A percentile compares a stretch with the other conserved stretches of the same genome.
phyloP scores from a whole-genome alignment of 306 rosid genomes.

The Casuarina cunninghamiana region DNA sequence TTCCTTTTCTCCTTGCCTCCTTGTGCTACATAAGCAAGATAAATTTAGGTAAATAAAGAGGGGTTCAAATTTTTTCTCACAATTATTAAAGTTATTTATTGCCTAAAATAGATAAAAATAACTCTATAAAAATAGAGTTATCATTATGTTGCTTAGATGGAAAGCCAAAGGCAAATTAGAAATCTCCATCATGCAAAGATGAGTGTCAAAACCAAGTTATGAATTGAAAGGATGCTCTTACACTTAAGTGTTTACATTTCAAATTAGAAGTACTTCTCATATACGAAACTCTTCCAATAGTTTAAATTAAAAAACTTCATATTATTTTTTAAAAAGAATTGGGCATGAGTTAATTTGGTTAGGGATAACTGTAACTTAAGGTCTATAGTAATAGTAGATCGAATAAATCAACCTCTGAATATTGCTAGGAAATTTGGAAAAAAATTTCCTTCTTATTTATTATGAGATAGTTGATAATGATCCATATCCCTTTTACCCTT shows the following conservation, averaged over 20 bases:
- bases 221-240: background rate
- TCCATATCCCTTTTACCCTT: background rate
- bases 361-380: background rate
- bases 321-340: background rate
- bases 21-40: too few relatives aligned
- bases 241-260: background rate
- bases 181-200: background rate
- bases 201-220: background rate
- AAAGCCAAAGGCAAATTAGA: too few relatives aligned
- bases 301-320: background rate
- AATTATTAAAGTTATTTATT: too few relatives aligned
- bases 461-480: constrained; percentile 23
- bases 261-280: background rate
- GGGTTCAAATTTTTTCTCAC: too few relatives aligned
- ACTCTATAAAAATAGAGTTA: too few relatives aligned
- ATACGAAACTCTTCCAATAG: background rate
- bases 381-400: too few relatives aligned
- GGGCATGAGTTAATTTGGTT: background rate
- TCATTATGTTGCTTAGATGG: too few relatives aligned
- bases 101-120: too few relatives aligned
- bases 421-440: too few relatives aligned
- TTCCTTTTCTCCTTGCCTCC: too few relatives aligned
- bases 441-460: background rate
- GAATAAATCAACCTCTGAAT: too few relatives aligned
- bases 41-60: too few relatives aligned